Conservation (phyloP, 2,329 filamentous ascomycete genomes). For the Penicillium sp. region DNA sequence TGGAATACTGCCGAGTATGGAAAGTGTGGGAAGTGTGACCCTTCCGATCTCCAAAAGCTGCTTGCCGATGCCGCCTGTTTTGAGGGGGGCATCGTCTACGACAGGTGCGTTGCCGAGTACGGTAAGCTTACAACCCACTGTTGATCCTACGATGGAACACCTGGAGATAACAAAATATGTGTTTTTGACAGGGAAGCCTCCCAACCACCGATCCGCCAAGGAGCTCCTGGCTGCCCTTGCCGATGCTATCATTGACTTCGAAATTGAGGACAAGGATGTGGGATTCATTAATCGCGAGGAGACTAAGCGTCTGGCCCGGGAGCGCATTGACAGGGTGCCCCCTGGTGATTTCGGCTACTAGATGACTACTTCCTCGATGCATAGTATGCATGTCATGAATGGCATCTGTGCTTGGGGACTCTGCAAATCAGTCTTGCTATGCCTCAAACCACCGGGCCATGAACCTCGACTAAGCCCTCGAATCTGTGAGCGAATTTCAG, state of each 20-base stretch:
- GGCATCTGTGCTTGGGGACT: background rate
- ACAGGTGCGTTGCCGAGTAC: conserved; percentile 64
- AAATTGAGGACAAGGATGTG: conserved; percentile 64
- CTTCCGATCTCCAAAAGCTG: conserved; percentile 65
- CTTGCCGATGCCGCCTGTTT: conserved; percentile 70
- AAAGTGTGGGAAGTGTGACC: too few relatives aligned
- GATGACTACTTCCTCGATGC: background rate
- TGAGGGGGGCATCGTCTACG: conserved; percentile 71
- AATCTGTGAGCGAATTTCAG: too few relatives aligned
- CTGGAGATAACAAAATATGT: background rate
- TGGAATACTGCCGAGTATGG: too few relatives aligned
- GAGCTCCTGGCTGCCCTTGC: conserved; percentile 68
- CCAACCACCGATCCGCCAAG: conserved; percentile 68
- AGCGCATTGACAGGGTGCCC: conserved; percentile 2
- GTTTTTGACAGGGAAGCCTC: conserved; percentile 54
- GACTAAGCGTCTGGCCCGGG: conserved; percentile 52
- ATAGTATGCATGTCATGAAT: too few relatives aligned
- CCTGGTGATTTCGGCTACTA: conserved; percentile 1
- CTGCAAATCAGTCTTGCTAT: too few relatives aligned
- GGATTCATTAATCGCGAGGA: conserved; percentile 55
- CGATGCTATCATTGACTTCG: conserved; percentile 68
- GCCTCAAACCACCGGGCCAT: too few relatives aligned
- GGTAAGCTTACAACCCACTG: conserved; percentile 43
- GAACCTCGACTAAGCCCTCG: too few relatives aligned
- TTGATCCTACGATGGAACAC: background rate